phyloP scores from a whole-genome alignment of 352 stramenopile genomes.

The Globisporangium parvum region DNA sequence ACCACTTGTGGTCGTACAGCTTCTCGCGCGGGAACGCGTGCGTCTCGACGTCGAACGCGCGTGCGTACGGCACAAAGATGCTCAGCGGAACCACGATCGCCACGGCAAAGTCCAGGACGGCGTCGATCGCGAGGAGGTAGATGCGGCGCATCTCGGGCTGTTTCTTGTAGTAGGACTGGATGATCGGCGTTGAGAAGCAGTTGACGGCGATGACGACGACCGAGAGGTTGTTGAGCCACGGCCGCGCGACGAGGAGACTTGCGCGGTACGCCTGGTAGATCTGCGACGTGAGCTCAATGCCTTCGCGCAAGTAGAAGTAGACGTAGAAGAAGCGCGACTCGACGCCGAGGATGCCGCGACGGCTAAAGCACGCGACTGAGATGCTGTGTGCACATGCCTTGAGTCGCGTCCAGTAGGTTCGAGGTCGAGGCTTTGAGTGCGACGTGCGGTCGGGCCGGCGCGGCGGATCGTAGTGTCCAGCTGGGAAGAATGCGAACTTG shows the following conservation, averaged over 20 bases:
- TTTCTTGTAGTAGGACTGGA: constrained; percentile 10
- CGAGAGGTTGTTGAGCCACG: constrained; percentile 46
- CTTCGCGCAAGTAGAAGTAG: constrained; percentile 30
- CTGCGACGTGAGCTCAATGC: constrained; percentile 38
- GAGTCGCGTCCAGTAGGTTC: not conserved
- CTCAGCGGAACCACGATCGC: constrained; percentile 13
- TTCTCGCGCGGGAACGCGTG: constrained; percentile 7
- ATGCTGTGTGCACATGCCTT: constrained; percentile 1
- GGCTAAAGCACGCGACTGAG: constrained; percentile 10
- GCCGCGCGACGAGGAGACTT: constrained; percentile 31
- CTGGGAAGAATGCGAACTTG: constrained; percentile 16
- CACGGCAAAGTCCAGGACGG: constrained; percentile 10
- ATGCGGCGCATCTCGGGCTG: constrained; percentile 4
- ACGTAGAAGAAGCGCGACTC: constrained; percentile 25
- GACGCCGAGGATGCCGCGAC: constrained; percentile 23
- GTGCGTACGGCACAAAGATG: constrained; percentile 12
- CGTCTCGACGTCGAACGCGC: constrained; percentile 6
- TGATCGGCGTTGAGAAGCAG: constrained; percentile 13
- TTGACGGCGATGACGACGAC: constrained; percentile 32
- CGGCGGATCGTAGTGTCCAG: not conserved
- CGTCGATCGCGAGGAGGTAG: constrained; percentile 7
- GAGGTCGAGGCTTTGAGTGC: not conserved
- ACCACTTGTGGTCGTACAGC: constrained; percentile 13
- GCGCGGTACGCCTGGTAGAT: constrained; percentile 35
- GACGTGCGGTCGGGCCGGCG: not conserved